phyloP scores from a whole-genome alignment of 176 grass and related monocot species.

The Zea luxurians region DNA sequence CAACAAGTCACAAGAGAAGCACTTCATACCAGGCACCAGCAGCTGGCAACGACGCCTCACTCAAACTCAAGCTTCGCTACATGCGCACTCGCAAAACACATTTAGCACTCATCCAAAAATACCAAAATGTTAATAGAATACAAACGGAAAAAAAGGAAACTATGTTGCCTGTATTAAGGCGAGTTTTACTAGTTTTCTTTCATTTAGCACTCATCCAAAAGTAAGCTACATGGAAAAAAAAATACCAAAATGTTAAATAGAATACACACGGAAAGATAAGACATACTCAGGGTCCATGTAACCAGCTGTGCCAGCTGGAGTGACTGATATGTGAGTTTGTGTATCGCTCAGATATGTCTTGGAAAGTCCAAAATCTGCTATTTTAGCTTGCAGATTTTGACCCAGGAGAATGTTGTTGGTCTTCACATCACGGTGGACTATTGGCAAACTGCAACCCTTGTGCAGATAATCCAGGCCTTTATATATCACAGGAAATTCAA shows the following conservation, averaged over 20 bases:
- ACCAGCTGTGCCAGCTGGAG: conserved; percentile 34
- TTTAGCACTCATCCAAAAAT: too few relatives aligned
- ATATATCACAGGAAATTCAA: conserved; percentile 2
- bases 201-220: background rate
- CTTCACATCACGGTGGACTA: conserved; percentile 60
- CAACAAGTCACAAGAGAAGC: background rate
- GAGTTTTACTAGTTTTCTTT: background rate
- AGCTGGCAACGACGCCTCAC: too few relatives aligned
- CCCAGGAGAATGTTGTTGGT: conserved; percentile 48
- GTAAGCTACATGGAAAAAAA: background rate
- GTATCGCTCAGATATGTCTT: conserved; percentile 19
- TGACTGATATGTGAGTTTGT: conserved; percentile 6
- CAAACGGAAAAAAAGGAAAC: too few relatives aligned
- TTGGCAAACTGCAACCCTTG: conserved; percentile 34
- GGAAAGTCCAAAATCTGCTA: conserved; percentile 49
- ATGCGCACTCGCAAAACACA: too few relatives aligned
- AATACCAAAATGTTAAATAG: background rate
- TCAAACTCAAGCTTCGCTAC: too few relatives aligned
- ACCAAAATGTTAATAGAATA: background rate
- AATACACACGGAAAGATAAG: background rate
- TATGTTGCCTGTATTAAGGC: background rate
- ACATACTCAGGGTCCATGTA: conserved; percentile 58
- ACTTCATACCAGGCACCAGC: too few relatives aligned
- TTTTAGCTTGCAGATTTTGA: conserved; percentile 38
- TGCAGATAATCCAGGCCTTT: conserved; percentile 61